Conservation (phyloP, 257 asterid species). For the Nicotiana obtusifolia region DNA sequence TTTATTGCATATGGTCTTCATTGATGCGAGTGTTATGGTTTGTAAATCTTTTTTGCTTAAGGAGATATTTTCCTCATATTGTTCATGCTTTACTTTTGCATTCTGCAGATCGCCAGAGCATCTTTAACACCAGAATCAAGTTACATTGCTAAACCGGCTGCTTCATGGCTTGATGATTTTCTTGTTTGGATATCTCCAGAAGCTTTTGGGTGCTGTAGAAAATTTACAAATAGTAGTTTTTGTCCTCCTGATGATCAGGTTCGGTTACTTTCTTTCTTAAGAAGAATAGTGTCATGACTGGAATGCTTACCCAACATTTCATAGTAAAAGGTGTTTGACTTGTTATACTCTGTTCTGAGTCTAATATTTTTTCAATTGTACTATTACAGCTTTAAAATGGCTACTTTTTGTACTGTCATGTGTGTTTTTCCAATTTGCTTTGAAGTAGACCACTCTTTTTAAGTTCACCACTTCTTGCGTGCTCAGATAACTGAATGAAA, state of each 20-base stretch:
- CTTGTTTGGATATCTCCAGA: conserved; percentile 98
- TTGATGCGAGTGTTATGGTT: neutral
- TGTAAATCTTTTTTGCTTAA: neutral
- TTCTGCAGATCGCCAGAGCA: conserved; percentile 82
- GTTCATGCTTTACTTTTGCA: conserved; percentile 7
- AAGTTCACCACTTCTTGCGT: no score
- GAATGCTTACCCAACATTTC: no score
- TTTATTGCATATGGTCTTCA: neutral
- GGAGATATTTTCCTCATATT: conserved; percentile 1
- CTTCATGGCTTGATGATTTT: conserved; percentile 98
- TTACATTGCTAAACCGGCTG: conserved; percentile 98
- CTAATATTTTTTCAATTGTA: no score
- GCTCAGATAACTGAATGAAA: no score
- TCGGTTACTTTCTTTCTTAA: neutral
- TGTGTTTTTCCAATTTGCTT: no score
- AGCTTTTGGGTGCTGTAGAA: conserved; percentile 97
- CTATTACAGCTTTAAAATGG: no score
- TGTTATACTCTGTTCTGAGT: no score
- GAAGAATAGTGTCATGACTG: neutral
- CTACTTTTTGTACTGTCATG: no score
- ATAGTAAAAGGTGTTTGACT: no score
- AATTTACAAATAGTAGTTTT: conserved; percentile 77
- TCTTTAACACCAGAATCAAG: conserved; percentile 84
- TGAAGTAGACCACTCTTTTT: no score
- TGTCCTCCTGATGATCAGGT: conserved; percentile 99